A percentile compares a stretch with the other conserved stretches of the same genome.
Evolutionary conservation across 2,329 filamentous ascomycete species (phyloP).

Genomic region (Penicillium sp.): DNA sequence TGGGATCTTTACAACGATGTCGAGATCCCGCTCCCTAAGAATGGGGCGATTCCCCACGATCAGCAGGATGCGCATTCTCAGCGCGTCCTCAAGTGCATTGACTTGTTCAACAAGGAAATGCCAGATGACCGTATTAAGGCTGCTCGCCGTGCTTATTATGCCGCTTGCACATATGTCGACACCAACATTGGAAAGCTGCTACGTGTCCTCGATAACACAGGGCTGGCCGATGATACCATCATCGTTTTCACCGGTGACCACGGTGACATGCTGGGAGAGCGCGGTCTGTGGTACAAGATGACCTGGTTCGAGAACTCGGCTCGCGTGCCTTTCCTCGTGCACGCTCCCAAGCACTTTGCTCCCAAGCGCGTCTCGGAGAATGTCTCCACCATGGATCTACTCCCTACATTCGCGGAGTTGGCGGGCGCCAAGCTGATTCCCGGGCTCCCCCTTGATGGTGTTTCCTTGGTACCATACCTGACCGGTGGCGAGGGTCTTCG

Average conservation of each 20-base stretch:
- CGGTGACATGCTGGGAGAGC: constrained; percentile 93
- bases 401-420: constrained; percentile 85
- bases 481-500: constrained; percentile 54
- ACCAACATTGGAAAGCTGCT: constrained; percentile 86
- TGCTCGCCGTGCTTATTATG: constrained; percentile 87
- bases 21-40: constrained; percentile 80
- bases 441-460: constrained; percentile 80
- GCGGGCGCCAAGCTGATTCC: constrained; percentile 70
- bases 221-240: constrained; percentile 81
- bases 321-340: constrained; percentile 82
- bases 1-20: constrained; percentile 91
- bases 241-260: constrained; percentile 92
- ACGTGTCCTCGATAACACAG: constrained; percentile 74
- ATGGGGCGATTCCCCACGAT: constrained; percentile 71
- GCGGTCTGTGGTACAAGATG: constrained; percentile 96
- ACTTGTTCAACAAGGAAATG: constrained; percentile 81
- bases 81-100: constrained; percentile 81
- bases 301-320: constrained; percentile 91
- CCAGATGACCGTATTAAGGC: constrained; percentile 82
- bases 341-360: constrained; percentile 73
- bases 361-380: constrained; percentile 78
- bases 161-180: constrained; percentile 90
- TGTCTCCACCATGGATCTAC: constrained; percentile 86
- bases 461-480: constrained; percentile 78
- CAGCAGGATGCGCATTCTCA: constrained; percentile 85